phyloP scores from a whole-genome alignment of 176 grass and related monocot species.

The Carex pumila region DNA sequence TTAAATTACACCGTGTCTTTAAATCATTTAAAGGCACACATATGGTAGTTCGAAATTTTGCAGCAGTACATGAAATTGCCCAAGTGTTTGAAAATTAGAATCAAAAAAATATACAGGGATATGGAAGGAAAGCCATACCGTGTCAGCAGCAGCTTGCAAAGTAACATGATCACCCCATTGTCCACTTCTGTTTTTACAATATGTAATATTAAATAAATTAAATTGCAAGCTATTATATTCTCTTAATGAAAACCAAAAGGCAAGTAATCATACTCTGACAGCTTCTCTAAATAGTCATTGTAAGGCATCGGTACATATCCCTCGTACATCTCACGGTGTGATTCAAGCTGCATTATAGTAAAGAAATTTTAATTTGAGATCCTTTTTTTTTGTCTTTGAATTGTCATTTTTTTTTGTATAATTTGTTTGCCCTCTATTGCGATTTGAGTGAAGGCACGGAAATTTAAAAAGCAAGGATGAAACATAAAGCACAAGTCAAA shows the following conservation, averaged over 20 bases:
- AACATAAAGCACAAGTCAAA: background rate
- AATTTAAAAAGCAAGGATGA: background rate
- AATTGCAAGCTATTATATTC: background rate
- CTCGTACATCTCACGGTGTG: constrained; percentile 68
- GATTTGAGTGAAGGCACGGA: constrained; percentile 15
- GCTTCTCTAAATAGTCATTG: constrained; percentile 75
- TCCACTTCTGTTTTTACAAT: constrained; percentile 43
- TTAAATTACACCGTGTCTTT: background rate
- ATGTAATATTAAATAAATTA: constrained; percentile 22
- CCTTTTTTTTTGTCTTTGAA: background rate
- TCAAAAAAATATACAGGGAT: constrained; percentile 11
- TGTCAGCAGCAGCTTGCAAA: constrained; percentile 91
- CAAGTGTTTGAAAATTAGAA: background rate
- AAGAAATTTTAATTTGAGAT: background rate
- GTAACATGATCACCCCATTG: constrained; percentile 99
- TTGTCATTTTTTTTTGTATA: background rate
- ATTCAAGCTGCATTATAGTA: constrained; percentile 53
- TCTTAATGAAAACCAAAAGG: background rate
- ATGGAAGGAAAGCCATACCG: constrained; percentile 37
- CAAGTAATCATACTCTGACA: constrained; percentile 42
- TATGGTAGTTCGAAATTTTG: background rate
- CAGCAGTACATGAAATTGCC: background rate
- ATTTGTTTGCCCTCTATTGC: background rate
- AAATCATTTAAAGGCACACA: background rate
- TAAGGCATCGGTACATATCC: constrained; percentile 96